Evolutionary conservation across 2,329 filamentous ascomycete genomes (phyloP).

Genomic region (Juglanconis sp.): DNA sequence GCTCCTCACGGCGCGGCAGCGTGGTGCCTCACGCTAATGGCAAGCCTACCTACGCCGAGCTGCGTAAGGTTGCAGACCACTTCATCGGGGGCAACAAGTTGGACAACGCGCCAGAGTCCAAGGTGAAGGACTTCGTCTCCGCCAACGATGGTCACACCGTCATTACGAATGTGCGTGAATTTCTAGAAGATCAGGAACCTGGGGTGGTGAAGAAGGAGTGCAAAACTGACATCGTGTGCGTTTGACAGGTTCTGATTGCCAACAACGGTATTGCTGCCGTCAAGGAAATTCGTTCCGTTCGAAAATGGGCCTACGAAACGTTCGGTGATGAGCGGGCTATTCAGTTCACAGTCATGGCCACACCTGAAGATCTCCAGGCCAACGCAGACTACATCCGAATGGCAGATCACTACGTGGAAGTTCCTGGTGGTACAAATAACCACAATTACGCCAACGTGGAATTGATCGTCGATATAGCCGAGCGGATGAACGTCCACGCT

Average conservation of each 20-base stretch:
- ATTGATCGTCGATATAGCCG: constrained; percentile 96
- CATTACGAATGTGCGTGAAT: constrained; percentile 81
- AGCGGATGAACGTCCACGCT: constrained; percentile 97
- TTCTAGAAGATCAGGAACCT: not conserved
- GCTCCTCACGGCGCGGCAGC: constrained; percentile 38
- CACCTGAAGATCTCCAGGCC: constrained; percentile 92
- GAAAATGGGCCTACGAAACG: constrained; percentile 99
- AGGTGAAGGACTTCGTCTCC: constrained; percentile 94
- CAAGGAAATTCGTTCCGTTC: constrained; percentile 97
- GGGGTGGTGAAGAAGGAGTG: not conserved
- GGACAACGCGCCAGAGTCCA: constrained; percentile 74
- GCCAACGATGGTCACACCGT: constrained; percentile 91
- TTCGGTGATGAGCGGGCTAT: constrained; percentile 98
- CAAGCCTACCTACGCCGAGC: constrained; percentile 69
- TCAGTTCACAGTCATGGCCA: constrained; percentile 99
- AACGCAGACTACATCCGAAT: constrained; percentile 99
- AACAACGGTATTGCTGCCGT: constrained; percentile 99
- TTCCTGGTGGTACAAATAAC: constrained; percentile 98
- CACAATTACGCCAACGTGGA: constrained; percentile 99
- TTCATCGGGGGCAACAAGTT: constrained; percentile 95
- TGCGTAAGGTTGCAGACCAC: constrained; percentile 81
- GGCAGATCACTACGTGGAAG: constrained; percentile 99
- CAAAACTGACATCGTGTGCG: not conserved
- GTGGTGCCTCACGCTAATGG: constrained; percentile 54
- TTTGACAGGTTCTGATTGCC: constrained; percentile 82